Conservation (phyloP, 495 filamentous ascomycete genomes). For the Penicillium salamii region DNA sequence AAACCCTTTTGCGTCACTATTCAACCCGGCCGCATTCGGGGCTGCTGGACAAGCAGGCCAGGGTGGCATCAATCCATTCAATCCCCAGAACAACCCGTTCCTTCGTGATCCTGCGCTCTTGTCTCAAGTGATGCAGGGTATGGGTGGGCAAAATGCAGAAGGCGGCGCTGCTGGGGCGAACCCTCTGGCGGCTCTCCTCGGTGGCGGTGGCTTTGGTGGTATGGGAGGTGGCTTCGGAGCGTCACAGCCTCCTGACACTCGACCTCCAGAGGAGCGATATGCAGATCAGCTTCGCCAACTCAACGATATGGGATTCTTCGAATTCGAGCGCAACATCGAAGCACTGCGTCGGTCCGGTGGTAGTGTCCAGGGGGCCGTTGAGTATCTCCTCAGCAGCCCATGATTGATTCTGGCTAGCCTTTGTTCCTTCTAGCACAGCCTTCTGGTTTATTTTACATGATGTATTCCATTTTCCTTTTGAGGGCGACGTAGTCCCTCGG, state of each 20-base stretch:
- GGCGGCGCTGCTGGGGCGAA: conserved; percentile 32
- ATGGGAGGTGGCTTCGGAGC: conserved; percentile 40
- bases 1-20: conserved; percentile 54
- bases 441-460: conserved; percentile 6
- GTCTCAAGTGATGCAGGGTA: conserved; percentile 45
- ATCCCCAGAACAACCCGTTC: conserved; percentile 46
- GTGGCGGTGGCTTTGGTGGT: conserved; percentile 38
- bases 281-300: conserved; percentile 86
- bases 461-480: conserved; percentile 18
- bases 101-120: conserved; percentile 48
- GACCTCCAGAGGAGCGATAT: conserved; percentile 92
- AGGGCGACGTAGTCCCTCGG: conserved; percentile 9
- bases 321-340: conserved; percentile 89
- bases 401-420: conserved; percentile 17
- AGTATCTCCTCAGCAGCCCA: conserved; percentile 56
- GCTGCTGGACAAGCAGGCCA: conserved; percentile 26
- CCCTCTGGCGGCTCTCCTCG: conserved; percentile 39
- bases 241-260: conserved; percentile 62
- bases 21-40: conserved; percentile 45
- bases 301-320: conserved; percentile 99
- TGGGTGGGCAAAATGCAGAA: conserved; percentile 33
- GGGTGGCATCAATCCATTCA: conserved; percentile 42
- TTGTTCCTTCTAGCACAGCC: conserved; percentile 7
- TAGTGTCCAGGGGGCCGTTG: conserved; percentile 92
- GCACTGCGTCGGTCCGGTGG: conserved; percentile 87